These are phyloP conservation scores for Retiboletus flavoniger DNA, from an alignment of 1,284 basidiomycete species.

Conservation along the genomic window DNA sequence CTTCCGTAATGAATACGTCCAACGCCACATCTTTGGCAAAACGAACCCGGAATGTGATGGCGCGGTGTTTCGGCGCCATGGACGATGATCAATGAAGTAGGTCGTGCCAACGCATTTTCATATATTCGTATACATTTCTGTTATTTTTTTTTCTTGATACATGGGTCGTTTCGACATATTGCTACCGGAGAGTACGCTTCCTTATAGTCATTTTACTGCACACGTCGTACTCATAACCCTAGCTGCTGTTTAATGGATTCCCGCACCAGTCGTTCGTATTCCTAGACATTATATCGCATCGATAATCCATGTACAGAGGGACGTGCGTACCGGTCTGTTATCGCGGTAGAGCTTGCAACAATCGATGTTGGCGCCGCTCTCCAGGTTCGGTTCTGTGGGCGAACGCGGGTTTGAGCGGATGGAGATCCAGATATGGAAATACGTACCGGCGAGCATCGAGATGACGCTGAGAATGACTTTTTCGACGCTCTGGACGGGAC, in stretches of 20 bases:
- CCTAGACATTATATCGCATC: conserved; percentile 34
- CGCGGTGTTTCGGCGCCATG: conserved; percentile 53
- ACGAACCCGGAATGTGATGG: conserved; percentile 43
- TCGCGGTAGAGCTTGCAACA: conserved; percentile 95
- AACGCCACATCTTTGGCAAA: conserved; percentile 69
- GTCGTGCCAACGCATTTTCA: not conserved
- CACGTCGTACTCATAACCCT: conserved; percentile 48
- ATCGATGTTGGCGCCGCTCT: conserved; percentile 97
- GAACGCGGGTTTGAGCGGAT: no score
- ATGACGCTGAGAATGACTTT: conserved; percentile 95
- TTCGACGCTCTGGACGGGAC: conserved; percentile 95
- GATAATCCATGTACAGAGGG: not conserved
- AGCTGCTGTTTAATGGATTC: conserved; percentile 72
- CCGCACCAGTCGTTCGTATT: conserved; percentile 72
- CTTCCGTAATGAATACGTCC: conserved; percentile 79
- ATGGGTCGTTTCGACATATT: conserved; percentile 3
- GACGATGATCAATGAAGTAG: conserved; percentile 5
- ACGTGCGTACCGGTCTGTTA: conserved; percentile 53
- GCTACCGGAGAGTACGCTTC: conserved; percentile 16
- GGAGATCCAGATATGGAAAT: no score
- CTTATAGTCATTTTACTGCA: conserved; percentile 21
- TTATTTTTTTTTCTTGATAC: not conserved
- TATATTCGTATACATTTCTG: not conserved
- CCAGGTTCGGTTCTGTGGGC: conserved; percentile 93
- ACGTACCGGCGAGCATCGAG: conserved; percentile 91